A percentile compares a stretch with the other conserved stretches of the same genome.
phyloP scores from a whole-genome alignment of 768 basidiomycete genomes.

The Lentinula raphanica region DNA sequence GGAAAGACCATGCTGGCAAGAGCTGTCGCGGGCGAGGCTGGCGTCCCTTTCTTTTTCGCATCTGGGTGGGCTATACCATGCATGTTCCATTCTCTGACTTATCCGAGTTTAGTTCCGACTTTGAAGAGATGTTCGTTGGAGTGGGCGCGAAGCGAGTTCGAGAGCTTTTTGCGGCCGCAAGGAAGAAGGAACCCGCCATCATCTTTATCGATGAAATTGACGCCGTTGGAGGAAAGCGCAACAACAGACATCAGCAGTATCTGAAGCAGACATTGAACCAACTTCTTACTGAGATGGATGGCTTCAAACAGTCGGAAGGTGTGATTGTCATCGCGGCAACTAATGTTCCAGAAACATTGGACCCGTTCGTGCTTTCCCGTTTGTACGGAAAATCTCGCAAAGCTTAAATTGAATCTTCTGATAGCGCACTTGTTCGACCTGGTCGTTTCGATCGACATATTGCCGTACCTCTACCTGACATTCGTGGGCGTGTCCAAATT shows the following conservation, averaged over 20 bases:
- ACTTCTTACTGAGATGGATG: conserved; percentile 94
- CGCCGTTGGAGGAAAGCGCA: conserved; percentile 88
- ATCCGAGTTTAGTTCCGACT: conserved; percentile 61
- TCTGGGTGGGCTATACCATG: conserved; percentile 55
- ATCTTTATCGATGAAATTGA: conserved; percentile 98
- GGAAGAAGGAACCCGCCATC: conserved; percentile 93
- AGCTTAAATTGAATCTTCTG: conserved; percentile 9
- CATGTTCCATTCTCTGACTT: conserved; percentile 9
- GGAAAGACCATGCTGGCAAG: conserved; percentile 98
- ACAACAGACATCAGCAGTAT: conserved; percentile 78
- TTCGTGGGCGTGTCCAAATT: conserved; percentile 91
- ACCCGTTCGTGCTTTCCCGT: conserved; percentile 51
- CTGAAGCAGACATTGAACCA: conserved; percentile 96
- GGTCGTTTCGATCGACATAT: conserved; percentile 95
- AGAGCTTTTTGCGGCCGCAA: conserved; percentile 89
- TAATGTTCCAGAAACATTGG: conserved; percentile 93
- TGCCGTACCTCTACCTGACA: conserved; percentile 90
- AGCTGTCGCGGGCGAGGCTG: conserved; percentile 96
- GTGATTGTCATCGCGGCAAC: conserved; percentile 97
- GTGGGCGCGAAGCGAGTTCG: conserved; percentile 93
- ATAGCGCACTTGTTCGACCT: conserved; percentile 88
- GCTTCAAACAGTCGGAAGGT: conserved; percentile 89
- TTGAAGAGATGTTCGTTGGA: conserved; percentile 98
- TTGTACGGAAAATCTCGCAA: background rate
- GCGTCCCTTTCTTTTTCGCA: conserved; percentile 95